Evolutionary conservation across 768 basidiomycete genomes (phyloP).

Genomic region (Podaxis pistillaris): DNA sequence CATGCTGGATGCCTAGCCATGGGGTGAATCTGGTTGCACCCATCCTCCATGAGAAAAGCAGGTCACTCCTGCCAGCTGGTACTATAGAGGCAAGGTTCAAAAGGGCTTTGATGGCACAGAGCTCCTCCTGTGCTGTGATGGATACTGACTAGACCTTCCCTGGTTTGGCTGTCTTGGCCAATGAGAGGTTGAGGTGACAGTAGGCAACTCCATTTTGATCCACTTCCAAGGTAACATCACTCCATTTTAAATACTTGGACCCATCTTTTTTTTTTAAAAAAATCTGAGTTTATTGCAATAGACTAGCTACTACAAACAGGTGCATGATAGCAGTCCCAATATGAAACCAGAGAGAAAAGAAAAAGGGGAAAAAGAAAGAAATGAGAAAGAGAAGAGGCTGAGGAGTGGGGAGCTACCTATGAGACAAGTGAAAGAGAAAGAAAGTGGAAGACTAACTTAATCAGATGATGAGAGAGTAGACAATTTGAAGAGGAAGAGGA

Average conservation of each 20-base stretch:
- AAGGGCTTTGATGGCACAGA: constrained; percentile 31
- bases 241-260: constrained; percentile 24
- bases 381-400: too few relatives aligned
- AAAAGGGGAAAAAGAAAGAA: too few relatives aligned
- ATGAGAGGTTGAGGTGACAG: constrained; percentile 28
- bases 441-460: too few relatives aligned
- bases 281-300: too few relatives aligned
- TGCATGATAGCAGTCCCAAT: too few relatives aligned
- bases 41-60: constrained; percentile 37
- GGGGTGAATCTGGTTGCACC: constrained; percentile 22
- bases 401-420: too few relatives aligned
- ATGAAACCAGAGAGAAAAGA: too few relatives aligned
- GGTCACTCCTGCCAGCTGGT: constrained; percentile 26
- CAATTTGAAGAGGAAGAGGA: too few relatives aligned
- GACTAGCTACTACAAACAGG: too few relatives aligned
- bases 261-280: too few relatives aligned
- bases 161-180: constrained; percentile 33
- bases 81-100: constrained; percentile 26
- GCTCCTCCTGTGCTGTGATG: constrained; percentile 19
- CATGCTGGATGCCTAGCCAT: constrained; percentile 28
- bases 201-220: constrained; percentile 28
- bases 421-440: too few relatives aligned
- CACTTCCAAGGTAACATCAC: constrained; percentile 16
- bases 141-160: constrained; percentile 32
- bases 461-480: too few relatives aligned